These are phyloP conservation scores for Apostasia ramifera DNA, from an alignment of 106 monocot species.

Conservation along the genomic window DNA sequence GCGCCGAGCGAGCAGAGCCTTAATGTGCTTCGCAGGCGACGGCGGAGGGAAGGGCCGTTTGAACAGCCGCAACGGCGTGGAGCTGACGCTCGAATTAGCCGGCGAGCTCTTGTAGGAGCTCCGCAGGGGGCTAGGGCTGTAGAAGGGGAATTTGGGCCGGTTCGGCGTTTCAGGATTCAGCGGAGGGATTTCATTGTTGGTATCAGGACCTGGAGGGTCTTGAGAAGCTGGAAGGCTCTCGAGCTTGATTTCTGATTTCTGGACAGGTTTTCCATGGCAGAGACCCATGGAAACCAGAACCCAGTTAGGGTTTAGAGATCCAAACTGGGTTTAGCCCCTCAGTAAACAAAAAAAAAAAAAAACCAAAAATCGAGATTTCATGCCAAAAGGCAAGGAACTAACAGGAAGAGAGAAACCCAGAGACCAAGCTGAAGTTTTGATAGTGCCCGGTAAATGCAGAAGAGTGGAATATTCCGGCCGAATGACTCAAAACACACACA, in stretches of 20 bases:
- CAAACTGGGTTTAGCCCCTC: not conserved
- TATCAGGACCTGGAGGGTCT: not conserved
- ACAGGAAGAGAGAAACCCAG: not conserved
- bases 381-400: not conserved
- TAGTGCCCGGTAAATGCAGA: not conserved
- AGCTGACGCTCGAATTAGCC: slow-evolving; percentile 41
- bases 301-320: not conserved
- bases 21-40: slow-evolving; percentile 90
- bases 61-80: slow-evolving; percentile 50
- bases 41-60: slow-evolving; percentile 84
- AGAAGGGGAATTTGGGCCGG: slow-evolving; percentile 43
- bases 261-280: slow-evolving; percentile 59
- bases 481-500: not conserved
- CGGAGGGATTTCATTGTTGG: slow-evolving; percentile 7
- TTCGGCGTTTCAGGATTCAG: slow-evolving; percentile 35
- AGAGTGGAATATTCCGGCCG: not conserved
- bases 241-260: slow-evolving; percentile 14
- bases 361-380: slow-evolving; percentile 4
- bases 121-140: slow-evolving; percentile 59
- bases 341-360: not conserved
- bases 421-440: slow-evolving; percentile 2
- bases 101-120: slow-evolving; percentile 62
- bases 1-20: slow-evolving; percentile 65
- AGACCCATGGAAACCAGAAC: slow-evolving; percentile 60
- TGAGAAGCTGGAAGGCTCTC: not conserved